These are phyloP conservation scores for Salix suchowensis DNA, from an alignment of 345 rosid genomes.

Conservation along the genomic window DNA sequence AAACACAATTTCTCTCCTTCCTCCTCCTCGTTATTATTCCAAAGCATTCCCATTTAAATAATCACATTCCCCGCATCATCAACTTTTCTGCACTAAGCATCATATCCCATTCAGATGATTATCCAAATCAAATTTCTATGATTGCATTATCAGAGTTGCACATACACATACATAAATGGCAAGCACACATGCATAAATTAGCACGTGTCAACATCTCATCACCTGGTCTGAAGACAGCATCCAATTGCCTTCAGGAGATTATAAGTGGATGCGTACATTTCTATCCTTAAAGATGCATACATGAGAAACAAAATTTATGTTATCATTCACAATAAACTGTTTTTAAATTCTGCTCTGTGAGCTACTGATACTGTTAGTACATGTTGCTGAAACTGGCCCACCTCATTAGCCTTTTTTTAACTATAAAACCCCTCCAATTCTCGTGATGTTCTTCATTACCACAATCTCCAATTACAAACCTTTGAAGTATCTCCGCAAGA, in stretches of 20 bases:
- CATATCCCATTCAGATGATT: slow-evolving; percentile 25
- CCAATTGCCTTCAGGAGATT: neutral
- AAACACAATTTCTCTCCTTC: slow-evolving; percentile 15
- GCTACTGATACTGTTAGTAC: slow-evolving; percentile 11
- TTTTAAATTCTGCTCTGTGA: slow-evolving; percentile 19
- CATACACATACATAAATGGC: neutral
- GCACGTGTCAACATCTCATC: neutral
- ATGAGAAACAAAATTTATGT: neutral
- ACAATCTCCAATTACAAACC: slow-evolving; percentile 3
- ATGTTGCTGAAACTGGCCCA: slow-evolving; percentile 31
- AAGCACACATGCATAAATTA: neutral
- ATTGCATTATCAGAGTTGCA: neutral
- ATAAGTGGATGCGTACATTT: slow-evolving; percentile 9
- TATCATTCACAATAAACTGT: slow-evolving; percentile 15
- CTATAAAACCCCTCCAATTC: slow-evolving; percentile 47
- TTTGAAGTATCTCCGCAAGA: slow-evolving; percentile 7
- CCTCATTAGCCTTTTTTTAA: slow-evolving; percentile 18
- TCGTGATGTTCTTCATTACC: slow-evolving; percentile 30
- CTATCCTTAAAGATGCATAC: neutral
- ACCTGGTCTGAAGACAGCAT: neutral
- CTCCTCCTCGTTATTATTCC: neutral
- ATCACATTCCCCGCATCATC: slow-evolving; percentile 26
- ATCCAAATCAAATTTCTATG: slow-evolving; percentile 17
- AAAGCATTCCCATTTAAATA: slow-evolving; percentile 20
- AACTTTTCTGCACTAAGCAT: slow-evolving; percentile 18